Percentiles rank a stretch among this genome's conserved stretches.
phyloP scores from a whole-genome alignment of 371 early-diverging fungal genomes.

The Mucor plumbeus region DNA sequence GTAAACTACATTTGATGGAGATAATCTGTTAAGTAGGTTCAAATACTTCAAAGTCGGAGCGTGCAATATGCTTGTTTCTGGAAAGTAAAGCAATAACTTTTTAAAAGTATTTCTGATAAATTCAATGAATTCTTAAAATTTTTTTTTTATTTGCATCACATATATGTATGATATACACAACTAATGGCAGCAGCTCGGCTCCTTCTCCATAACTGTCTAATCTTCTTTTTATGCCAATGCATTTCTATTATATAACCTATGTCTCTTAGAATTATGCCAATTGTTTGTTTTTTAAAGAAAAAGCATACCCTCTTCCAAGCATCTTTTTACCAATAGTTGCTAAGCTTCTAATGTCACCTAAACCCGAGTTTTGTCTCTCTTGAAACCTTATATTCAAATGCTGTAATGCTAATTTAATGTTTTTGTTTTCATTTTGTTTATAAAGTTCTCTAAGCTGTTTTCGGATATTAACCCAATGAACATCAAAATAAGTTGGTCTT shows the following conservation, averaged over 20 bases:
- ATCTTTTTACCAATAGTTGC: conserved; percentile 58
- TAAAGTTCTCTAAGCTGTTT: conserved; percentile 55
- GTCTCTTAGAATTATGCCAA: conserved; percentile 5
- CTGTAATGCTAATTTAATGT: conserved; percentile 67
- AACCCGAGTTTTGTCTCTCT: conserved; percentile 79
- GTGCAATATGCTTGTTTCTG: no score
- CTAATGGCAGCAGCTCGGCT: no score
- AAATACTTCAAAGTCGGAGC: no score
- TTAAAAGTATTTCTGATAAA: no score
- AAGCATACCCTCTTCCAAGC: conserved; percentile 50
- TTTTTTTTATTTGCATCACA: no score
- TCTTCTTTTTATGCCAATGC: conserved; percentile 6
- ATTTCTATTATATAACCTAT: background rate
- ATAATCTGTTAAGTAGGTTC: no score
- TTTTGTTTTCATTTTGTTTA: conserved; percentile 44
- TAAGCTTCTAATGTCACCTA: conserved; percentile 80
- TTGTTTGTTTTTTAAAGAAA: conserved; percentile 57
- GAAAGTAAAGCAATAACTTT: no score
- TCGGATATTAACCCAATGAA: conserved; percentile 72
- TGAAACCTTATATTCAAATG: conserved; percentile 63
- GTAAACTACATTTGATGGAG: no score
- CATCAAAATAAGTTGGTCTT: conserved; percentile 55
- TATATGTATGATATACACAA: no score
- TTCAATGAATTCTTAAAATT: no score
- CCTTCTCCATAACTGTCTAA: background rate